Evolutionary conservation across 805 yeast genomes (phyloP), one percentile per base, ranked within the genome.

Genomic region (Ogataea ramenticola): DNA sequence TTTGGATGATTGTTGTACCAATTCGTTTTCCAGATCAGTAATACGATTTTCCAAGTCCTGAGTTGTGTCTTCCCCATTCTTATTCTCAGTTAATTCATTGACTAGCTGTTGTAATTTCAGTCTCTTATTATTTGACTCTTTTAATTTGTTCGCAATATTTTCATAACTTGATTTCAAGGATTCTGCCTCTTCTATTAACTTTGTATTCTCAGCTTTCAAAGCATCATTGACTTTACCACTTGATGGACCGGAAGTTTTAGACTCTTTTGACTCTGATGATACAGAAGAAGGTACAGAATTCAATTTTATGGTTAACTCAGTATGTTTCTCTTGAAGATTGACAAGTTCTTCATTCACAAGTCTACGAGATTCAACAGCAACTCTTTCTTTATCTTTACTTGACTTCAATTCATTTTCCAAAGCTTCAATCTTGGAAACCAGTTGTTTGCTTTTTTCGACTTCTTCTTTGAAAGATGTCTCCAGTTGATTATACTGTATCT

Each of bases 141-240:
- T 29, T 10, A 11, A 10, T 4, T 29, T 29, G 12, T 29, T 29
- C 12, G n/a, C n/a, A 15, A 29, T 6, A 10, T 24, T 24, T 8
- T 29, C 32, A 29, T 29, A 42, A 32, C 17, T 34, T 20, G 8
- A 34, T 36, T n/a, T 36, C 42, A 20, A 40, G 36, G 16, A 21
- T 20, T 33, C 41, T 40, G 17, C 31, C 39, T 19, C 27, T 30
- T 35, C n/a, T 22, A 44, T 32, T 20, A 46, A 21, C 32, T 40
- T 34, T 21, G 36, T 29, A 17, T 39, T 39, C 27, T 37, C 29
- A 19, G n/a, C 12, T 17, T 12, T 37, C 17, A 37, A 16, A n/a
- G 26, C 14, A 22, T 37, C 40, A 37, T 5, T 14, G 27, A 29
- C n/a, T 29, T 37, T 27, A 17, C 26, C 26, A 16, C 9, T 24